Evolutionary conservation across 805 yeast genomes (phyloP), one percentile per base, ranked within the genome.

Genomic region (Cyberlindnera maritima): DNA sequence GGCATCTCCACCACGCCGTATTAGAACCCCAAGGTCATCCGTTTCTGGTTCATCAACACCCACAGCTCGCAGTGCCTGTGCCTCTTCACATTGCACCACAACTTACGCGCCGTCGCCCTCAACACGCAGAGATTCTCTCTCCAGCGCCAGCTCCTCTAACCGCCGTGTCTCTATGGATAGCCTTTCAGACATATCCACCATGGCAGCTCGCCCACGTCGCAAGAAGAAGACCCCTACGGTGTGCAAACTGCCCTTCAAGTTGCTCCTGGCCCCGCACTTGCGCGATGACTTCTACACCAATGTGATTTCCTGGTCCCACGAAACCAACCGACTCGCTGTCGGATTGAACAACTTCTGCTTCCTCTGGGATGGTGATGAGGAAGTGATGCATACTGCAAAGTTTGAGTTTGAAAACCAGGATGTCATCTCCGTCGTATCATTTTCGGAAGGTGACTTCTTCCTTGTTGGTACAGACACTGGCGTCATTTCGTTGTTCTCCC

Each of bases 251-350:
- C 78, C 83, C 0, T 77, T 64, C 52, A 70, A 76, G 49, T 80
- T 80, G 0, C 62, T 83, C 17, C 84, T 79, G 59, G 91, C 94
- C 0, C 90, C 90, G 0, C 80, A 80, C 2, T 63, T 88, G 44
- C 68, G 84, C 50, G 83, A 87, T 62, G 96, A 89, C 61, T 88
- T 82, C 59, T 89, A 88, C 63, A 75, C 88, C 1, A 86, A 86
- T 58, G 68, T 86, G 45, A 75, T 88, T 0, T 76, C 88, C 5
- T 88, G 96, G 96, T 80, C 90, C 0, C 60, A 59, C 8, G 55
- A 55, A 14, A 65, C 79, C 1, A 72, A 71, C 36, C 69, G 68
- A 20, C 67, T 88, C 0, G 83, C 83, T 0, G 88, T 88, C 2
- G 96, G 91, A 0, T 66, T 88, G 28, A 83, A 80, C 0, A 57